Evolutionary conservation across 2,329 filamentous ascomycete species (phyloP), one percentile per base, ranked within the genome.

Genomic region (Diaporthe aspalathi): DNA sequence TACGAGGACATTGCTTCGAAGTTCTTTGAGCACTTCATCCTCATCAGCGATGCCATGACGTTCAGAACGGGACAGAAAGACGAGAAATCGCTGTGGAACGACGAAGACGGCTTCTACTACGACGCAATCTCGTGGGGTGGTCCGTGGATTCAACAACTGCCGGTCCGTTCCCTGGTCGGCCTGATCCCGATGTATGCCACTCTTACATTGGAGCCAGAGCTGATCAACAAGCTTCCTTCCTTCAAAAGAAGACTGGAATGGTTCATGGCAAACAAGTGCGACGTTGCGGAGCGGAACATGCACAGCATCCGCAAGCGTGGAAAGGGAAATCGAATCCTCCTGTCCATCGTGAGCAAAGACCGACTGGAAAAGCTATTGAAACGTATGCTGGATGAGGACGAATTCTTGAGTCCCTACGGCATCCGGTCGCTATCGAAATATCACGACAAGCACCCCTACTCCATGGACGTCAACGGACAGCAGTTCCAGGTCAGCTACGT

Each of bases 1-100:
- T 98, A 98, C 81, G 95, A 98, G 84, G 95, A 98, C 78, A 93
- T 98, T 84, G 95, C 95, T 1, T 97, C 94, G 65, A 98, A 98
- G 83, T 98, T 98, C 86, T 98, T 98, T 78, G 96, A 98, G 84
- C 96, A 98, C 79, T 98, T 98, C 83, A 93, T 98, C 78, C 91
- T 98, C 81, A 98, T 98, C 81, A 97, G 94, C 78, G 96, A 98
- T 83, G 96, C 95, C 71, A 98, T 98, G 95, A 94, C 92, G 0
- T 95, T 93, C 87, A 92, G 87, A 82, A 89, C 87, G 77, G 94
- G 84, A 76, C 87, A 81, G 82, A 91, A 83, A 84, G 91, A 84
- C 79, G 93, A 96, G 77, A 90, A 94, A 78, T 97, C 95, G 43
- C 84, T 98, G 9, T 98, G 95, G 95, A 98, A 98, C 78, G 94